Base-by-base conservation (phyloP, 2,329 filamentous ascomycete genomes). In the Pseudogymnoascus sp. region DNA sequence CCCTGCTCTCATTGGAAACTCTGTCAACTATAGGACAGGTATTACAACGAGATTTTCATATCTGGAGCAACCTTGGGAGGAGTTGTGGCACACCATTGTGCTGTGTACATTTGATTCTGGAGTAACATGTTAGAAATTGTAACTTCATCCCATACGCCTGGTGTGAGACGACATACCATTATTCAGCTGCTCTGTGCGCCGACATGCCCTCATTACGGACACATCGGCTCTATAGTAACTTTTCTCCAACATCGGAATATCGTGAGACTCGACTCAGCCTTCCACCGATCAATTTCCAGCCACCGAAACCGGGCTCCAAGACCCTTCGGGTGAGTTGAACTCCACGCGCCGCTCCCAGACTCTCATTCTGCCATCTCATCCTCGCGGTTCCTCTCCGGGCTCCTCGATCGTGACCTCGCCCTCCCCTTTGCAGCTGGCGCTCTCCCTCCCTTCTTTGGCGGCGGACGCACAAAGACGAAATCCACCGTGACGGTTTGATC, bases 381-480 rank as follows among this genome's bases (percentile, higher is more conserved):
- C 43, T 53, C 43, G 43, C n/a, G 25, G 28, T 43, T 65, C 64
- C 14, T 68, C 70, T 58, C 67, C 8, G 71, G 71, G 64, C 71
- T 73, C 6, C 71, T 67, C 37, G 69, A 71, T 39, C 71, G 64
- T 36, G 65, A 71, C 62, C 71, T 70, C 2, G 68, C 70, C 64
- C 70, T 68, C 36, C 67, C 68, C 62, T 71, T 71, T 11, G 66
- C 60, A 8, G 57, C 36, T 18, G 69, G 69, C 58, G 67, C 66
- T 61, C 71, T 67, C 57, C 73, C 75, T 57, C 65, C 68, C 60
- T 69, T 70, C 71, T 85, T 86, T 15, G 86, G 88, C 14, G 89
- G 89, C 62, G 90, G 90, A 57, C 90, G 79, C 62, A 94, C 90
- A 71, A 94, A 94, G 1, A 89, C 90, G 74, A 91, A 94, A 75